Evolutionary conservation across 345 rosid species (phyloP), one percentile per base, ranked within the genome.

Genomic region (Cochlearia excelsa): DNA sequence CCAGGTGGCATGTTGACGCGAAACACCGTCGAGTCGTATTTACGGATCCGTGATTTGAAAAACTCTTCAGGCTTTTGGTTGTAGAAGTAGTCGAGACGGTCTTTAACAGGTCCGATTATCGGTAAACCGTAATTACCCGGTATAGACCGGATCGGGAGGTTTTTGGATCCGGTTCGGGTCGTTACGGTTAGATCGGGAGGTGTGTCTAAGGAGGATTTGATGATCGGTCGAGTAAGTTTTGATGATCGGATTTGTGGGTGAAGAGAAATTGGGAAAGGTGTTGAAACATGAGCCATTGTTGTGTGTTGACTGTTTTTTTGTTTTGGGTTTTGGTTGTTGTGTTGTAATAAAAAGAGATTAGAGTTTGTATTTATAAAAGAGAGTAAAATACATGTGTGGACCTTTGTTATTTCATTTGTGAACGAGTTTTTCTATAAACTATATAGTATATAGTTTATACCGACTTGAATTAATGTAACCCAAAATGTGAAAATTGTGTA

Each of bases 1-100:
- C 98, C 98, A 0, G 98, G 94, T 7, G 97, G 97, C 81, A 92
- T 81, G 71, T 92, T 92, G 46, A 77, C 72, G 31, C 86, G 70
- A 33, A 70, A 81, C 10, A 93, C 86, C 0, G 97, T 89, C 0
- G 99, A 93, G n/a, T 77, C 51, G 71, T 93, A 73, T 66, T 82
- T 87, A 7, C 81, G 80, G 41, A 74, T 54, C 30, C 80, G 76
- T 0, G 87, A 83, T 64, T 81, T 83, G 74, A 93, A 93, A 70
- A 54, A 93, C 60, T 85, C 94, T 1, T 82, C 87, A 4, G 81
- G 63, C 2, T 93, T 90, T 54, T 79, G 87, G 62, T 78, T 78
- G 68, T 89, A 84, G 63, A 93, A 93, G 66, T 74, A 89, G 43
- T 82, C 97, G 0, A 62, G 61, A 0, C 95, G 86, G 51, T 93